Evolutionary conservation across 495 filamentous ascomycete species (phyloP).

Genomic region (Neurospora discreta): DNA sequence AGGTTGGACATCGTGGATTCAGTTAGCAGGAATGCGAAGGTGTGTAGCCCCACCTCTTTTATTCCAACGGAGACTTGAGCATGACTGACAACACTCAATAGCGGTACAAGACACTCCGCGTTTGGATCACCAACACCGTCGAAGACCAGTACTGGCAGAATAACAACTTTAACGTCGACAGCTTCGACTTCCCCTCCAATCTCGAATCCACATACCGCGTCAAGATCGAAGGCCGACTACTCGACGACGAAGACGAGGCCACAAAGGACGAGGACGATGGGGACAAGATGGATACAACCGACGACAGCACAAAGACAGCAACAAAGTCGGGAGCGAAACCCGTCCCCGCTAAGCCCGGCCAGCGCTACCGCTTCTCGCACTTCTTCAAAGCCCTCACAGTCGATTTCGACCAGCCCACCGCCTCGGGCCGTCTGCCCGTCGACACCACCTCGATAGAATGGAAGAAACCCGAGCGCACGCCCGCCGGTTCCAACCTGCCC

Average conservation of each 20-base stretch:
- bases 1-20: conserved; percentile 81
- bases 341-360: conserved; percentile 29
- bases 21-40: conserved; percentile 66
- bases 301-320: conserved; percentile 36
- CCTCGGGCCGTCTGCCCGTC: conserved; percentile 34
- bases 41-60: conserved; percentile 13
- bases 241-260: conserved; percentile 59
- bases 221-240: conserved; percentile 82
- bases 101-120: conserved; percentile 73
- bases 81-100: conserved; percentile 9
- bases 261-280: conserved; percentile 46
- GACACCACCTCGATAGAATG: conserved; percentile 54
- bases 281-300: conserved; percentile 56
- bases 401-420: conserved; percentile 60
- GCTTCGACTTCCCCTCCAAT: conserved; percentile 63
- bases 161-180: conserved; percentile 49
- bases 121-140: conserved; percentile 93
- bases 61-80: not conserved
- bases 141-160: conserved; percentile 93
- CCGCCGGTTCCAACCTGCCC: conserved; percentile 39
- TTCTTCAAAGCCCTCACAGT: conserved; percentile 90
- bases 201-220: conserved; percentile 70
- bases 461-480: conserved; percentile 54
- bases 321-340: conserved; percentile 12
- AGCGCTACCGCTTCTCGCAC: conserved; percentile 64